phyloP scores from a whole-genome alignment of 495 filamentous ascomycete genomes.

The Penicillium parvum region DNA sequence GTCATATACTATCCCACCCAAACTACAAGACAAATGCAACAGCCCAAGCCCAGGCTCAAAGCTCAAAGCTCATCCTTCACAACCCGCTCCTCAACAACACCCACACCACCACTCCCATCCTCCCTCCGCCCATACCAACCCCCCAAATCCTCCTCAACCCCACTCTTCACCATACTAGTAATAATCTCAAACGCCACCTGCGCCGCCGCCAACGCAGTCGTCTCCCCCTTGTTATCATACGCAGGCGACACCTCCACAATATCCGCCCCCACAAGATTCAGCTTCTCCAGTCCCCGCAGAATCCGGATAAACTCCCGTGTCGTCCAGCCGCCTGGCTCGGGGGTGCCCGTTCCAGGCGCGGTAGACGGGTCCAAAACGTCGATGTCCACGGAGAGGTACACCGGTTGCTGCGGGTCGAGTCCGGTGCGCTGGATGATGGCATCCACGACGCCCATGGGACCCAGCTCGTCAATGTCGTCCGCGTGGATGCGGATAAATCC shows the following conservation, averaged over 20 bases:
- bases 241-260: slow-evolving; percentile 85
- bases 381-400: slow-evolving; percentile 72
- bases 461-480: slow-evolving; percentile 70
- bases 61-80: slow-evolving; percentile 43
- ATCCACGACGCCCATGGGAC: slow-evolving; percentile 52
- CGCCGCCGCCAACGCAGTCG: slow-evolving; percentile 78
- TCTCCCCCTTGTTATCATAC: slow-evolving; percentile 79
- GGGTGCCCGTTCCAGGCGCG: slow-evolving; percentile 69
- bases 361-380: slow-evolving; percentile 70
- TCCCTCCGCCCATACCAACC: slow-evolving; percentile 42
- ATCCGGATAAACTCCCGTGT: slow-evolving; percentile 68
- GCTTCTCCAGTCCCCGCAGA: slow-evolving; percentile 60
- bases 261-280: slow-evolving; percentile 71
- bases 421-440: slow-evolving; percentile 56
- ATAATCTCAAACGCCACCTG: slow-evolving; percentile 80
- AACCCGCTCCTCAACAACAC: slow-evolving; percentile 18
- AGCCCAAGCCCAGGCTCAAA: slow-evolving; percentile 13
- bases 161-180: slow-evolving; percentile 72
- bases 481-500: slow-evolving; percentile 62
- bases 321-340: slow-evolving; percentile 72
- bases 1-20: slow-evolving; percentile 15
- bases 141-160: slow-evolving; percentile 43
- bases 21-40: slow-evolving; percentile 12
- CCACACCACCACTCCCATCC: slow-evolving; percentile 10
- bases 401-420: slow-evolving; percentile 59